A percentile compares a stretch with the other conserved stretches of the same genome.
phyloP scores from a whole-genome alignment of 495 filamentous ascomycete species.

The Aspergillus biplanus region DNA sequence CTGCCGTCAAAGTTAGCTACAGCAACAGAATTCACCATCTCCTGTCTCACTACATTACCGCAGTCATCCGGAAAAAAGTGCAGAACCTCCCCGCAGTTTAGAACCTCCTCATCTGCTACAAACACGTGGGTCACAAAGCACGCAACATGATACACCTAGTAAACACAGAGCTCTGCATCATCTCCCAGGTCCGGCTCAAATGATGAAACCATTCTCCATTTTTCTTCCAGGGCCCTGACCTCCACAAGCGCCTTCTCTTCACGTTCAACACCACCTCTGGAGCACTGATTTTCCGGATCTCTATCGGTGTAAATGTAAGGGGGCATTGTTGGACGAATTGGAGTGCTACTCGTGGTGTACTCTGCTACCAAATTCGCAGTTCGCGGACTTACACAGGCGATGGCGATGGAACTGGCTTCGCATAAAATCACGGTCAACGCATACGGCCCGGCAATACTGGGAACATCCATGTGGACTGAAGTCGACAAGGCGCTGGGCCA shows the following conservation, averaged over 20 bases:
- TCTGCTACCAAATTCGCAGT: too few species aligned
- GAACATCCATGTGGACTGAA: too few species aligned
- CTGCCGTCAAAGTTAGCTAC: neutral
- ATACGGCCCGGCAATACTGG: too few species aligned
- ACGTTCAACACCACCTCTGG: neutral
- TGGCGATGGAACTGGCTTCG: too few species aligned
- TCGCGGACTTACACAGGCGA: too few species aligned
- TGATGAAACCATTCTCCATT: neutral
- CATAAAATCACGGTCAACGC: too few species aligned
- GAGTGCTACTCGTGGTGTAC: too few species aligned
- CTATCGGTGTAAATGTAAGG: neutral
- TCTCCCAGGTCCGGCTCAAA: neutral
- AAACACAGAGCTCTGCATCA: neutral
- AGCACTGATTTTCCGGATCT: neutral
- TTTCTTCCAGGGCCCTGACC: neutral
- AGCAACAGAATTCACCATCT: neutral
- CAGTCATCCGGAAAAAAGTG: constrained; percentile 2
- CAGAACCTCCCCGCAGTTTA: neutral
- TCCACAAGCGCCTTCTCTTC: neutral
- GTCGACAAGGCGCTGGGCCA: too few species aligned
- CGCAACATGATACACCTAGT: neutral
- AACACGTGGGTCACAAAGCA: neutral
- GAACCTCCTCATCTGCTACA: neutral
- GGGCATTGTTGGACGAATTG: neutral
- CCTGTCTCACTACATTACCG: neutral